Evolutionary conservation across 768 basidiomycete species (phyloP), one percentile per base, ranked within the genome.

Genomic region (Plicaturopsis crispa): DNA sequence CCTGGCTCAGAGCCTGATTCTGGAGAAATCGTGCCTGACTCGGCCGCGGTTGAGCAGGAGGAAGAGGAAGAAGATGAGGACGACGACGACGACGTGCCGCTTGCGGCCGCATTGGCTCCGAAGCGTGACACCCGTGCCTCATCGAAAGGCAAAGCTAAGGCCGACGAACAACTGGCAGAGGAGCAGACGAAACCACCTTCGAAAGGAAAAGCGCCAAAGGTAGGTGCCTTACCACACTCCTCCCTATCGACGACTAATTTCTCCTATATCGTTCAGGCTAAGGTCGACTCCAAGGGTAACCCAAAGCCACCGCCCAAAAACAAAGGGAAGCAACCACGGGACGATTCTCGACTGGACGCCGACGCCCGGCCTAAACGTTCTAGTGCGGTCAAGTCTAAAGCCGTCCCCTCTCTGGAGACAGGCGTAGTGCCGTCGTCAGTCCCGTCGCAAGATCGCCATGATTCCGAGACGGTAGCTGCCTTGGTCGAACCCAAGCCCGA

Each of bases 381-480:
- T n/a, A n/a, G n/a, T n/a, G n/a, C n/a, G n/a, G n/a, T n/a, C n/a
- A n/a, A n/a, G n/a, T n/a, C n/a, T n/a, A n/a, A n/a, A n/a, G n/a
- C n/a, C n/a, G n/a, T n/a, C n/a, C n/a, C n/a, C n/a, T 63, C 61
- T n/a, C 57, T 51, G 53, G 66, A 69, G 40, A 50, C 40, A 33
- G 51, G 48, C 6, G 59, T 67, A 38, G 55, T 80, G 10, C 78
- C 78, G 5, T 80, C 79, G 0, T 84, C 80, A 13, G 59, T 74
- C 31, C 77, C 79, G 3, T 69, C 72, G 26, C 72, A 80, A 50
- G 73, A 76, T 31, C 48, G 52, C 23, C 48, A 46, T 12, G 31
- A 22, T 13, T 43, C 32, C 13, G 42, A 49, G n/a, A 19, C 41
- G n/a, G n/a, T n/a, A 5, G 33, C 26, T 8, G 39, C 47, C 31